Base-by-base conservation (phyloP, 768 basidiomycete species). In the Pisolithus microcarpus region DNA sequence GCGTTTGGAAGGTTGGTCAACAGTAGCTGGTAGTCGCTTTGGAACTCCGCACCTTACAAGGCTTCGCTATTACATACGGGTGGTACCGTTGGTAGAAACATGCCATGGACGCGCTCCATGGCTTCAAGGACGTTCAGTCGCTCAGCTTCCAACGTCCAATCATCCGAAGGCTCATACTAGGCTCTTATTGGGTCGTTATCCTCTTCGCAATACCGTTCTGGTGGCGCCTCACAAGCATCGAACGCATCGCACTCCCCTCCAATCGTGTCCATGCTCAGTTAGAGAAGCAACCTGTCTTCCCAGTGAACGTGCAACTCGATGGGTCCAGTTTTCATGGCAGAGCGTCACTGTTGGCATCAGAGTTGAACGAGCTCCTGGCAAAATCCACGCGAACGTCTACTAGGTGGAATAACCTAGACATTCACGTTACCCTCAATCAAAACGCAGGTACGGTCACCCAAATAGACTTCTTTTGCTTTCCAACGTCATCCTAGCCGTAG, bases 211-310 rank as follows among this genome's bases (percentile, higher is more conserved):
- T 94, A 18, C 96, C 96, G 3, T 75, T 91, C 45, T 99, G 96
- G 96, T 97, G 92, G 91, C 76, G 74, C 46, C 84, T 87, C 26
- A 98, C 96, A 5, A 88, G 87, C 56, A 95, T 98, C 26, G 79
- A 93, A 61, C 80, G 94, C 24, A 74, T 87, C 15, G 72, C 84
- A 0, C 71, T 96, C 11, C 91, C 94, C 1, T 70, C 75, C 7
- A 66, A 69, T 39, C 76, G 79, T 19, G 82, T 93, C 31, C 65
- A 65, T 38, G 72, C 75, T 6, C 75, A 83, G 58, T 71, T 77
- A 39, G 65, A 68, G 43, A 73, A 70, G 52, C 63, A 68, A 37
- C 70, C 80, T 19, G 51, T 59, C 19, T 70, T 83, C 46, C 79
- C 81, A 8, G 45, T 70, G 28, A 39, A 58, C 11, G 64, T 82